A percentile compares a stretch with the other conserved stretches of the same genome.
Conservation (phyloP, 225 moss, liverwort and hornwort species). For the Sphagnum tenellum region DNA sequence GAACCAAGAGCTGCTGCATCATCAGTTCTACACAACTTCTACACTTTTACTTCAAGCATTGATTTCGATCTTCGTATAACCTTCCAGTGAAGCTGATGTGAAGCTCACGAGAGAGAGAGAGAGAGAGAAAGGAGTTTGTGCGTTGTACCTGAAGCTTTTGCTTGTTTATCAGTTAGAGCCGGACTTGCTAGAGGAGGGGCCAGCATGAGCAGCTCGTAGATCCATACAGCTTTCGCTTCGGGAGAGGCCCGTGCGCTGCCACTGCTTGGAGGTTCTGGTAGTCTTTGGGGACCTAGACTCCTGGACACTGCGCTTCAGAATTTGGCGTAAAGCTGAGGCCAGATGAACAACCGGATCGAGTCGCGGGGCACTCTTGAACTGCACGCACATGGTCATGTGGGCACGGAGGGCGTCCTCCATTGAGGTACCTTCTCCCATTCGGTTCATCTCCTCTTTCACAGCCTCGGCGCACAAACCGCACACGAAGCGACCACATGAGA, state of each 20-base stretch:
- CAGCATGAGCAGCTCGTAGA: too few species aligned
- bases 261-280: not conserved
- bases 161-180: too few species aligned
- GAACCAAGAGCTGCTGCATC: too few species aligned
- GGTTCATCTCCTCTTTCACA: slow-evolving; percentile 40
- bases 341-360: slow-evolving; percentile 32
- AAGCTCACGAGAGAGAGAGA: too few species aligned
- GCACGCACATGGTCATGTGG: slow-evolving; percentile 35
- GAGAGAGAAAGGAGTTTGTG: too few species aligned
- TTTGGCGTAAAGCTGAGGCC: slow-evolving; percentile 15
- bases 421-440: slow-evolving; percentile 10
- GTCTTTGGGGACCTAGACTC: slow-evolving; percentile 7
- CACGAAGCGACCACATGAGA: slow-evolving; percentile 35
- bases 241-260: slow-evolving; percentile 10
- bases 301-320: slow-evolving; percentile 6
- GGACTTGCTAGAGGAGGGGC: too few species aligned
- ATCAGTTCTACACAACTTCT: too few species aligned
- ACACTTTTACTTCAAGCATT: too few species aligned
- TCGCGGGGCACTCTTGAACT: slow-evolving; percentile 24
- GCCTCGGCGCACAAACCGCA: slow-evolving; percentile 49
- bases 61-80: too few species aligned
- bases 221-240: slow-evolving; percentile 9
- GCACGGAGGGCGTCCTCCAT: slow-evolving; percentile 37
- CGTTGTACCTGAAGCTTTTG: too few species aligned
- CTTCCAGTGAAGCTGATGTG: too few species aligned